A percentile compares a stretch with the other conserved stretches of the same genome.
Conservation (phyloP, 257 asterid genomes). For the Solanum gracilifrons region DNA sequence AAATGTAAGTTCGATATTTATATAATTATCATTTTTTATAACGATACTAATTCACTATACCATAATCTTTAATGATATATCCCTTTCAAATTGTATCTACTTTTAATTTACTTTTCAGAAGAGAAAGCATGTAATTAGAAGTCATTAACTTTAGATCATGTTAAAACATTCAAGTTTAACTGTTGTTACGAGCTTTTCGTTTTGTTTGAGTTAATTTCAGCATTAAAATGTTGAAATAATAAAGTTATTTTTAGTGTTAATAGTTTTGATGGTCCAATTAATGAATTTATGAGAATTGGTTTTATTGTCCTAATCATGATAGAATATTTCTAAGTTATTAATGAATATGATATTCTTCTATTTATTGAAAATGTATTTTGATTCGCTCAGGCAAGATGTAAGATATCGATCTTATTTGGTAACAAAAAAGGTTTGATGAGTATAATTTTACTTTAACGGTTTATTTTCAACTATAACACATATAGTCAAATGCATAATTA, state of each 20-base stretch:
- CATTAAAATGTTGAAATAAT: background rate
- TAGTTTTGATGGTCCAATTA: background rate
- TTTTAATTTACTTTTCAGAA: background rate
- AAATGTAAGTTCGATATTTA: background rate
- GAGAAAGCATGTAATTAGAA: background rate
- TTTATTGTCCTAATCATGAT: background rate
- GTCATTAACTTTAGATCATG: background rate
- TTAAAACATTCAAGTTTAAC: background rate
- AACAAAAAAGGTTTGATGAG: background rate
- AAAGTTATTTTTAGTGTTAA: background rate
- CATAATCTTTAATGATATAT: background rate
- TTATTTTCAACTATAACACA: background rate
- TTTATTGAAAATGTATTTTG: background rate
- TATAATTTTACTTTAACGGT: background rate
- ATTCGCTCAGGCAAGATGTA: background rate
- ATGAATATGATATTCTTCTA: background rate
- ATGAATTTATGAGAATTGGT: background rate
- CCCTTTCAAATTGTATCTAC: background rate
- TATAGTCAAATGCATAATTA: background rate
- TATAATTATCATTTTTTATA: no score
- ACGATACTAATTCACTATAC: background rate
- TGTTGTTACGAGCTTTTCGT: background rate
- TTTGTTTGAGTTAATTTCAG: background rate
- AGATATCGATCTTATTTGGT: background rate
- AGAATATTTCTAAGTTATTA: background rate